These are phyloP conservation scores for Datura wrightii DNA, from an alignment of 257 asterid genomes.

Conservation along the genomic window DNA sequence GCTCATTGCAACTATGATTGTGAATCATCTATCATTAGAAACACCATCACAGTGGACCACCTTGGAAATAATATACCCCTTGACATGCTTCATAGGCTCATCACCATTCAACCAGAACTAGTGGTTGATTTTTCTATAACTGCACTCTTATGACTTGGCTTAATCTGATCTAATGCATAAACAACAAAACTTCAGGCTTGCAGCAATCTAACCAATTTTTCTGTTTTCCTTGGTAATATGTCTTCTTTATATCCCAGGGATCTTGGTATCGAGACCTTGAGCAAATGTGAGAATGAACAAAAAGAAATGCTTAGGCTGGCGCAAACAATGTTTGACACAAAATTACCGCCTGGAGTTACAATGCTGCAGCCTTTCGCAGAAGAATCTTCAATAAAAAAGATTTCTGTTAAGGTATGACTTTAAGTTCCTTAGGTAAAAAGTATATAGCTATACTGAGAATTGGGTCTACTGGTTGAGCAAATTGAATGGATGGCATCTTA, in stretches of 20 bases:
- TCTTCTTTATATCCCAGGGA: conserved; percentile 56
- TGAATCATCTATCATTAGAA: conserved; percentile 15
- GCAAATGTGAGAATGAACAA: conserved; percentile 72
- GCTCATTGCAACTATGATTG: background rate
- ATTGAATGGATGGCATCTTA: conserved; percentile 16
- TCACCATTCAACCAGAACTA: conserved; percentile 4
- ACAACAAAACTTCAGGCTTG: conserved; percentile 8
- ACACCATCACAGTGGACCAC: conserved; percentile 7
- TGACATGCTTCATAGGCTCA: background rate
- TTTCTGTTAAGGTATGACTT: conserved; percentile 76
- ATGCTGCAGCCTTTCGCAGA: conserved; percentile 95
- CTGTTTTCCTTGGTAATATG: background rate
- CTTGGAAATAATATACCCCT: background rate
- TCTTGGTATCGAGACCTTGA: conserved; percentile 81
- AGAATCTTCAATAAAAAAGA: conserved; percentile 83
- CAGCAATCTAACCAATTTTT: background rate
- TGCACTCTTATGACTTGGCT: background rate
- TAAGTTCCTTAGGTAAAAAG: background rate
- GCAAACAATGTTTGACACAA: conserved; percentile 90
- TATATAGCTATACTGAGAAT: background rate
- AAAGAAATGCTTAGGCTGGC: conserved; percentile 82
- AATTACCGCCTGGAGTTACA: conserved; percentile 89
- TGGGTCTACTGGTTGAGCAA: conserved; percentile 19
- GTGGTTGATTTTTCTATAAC: conserved; percentile 14
- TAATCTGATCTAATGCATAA: conserved; percentile 1